These are phyloP conservation scores for Brassica juncea DNA, from an alignment of 345 rosid genomes.

Conservation along the genomic window DNA sequence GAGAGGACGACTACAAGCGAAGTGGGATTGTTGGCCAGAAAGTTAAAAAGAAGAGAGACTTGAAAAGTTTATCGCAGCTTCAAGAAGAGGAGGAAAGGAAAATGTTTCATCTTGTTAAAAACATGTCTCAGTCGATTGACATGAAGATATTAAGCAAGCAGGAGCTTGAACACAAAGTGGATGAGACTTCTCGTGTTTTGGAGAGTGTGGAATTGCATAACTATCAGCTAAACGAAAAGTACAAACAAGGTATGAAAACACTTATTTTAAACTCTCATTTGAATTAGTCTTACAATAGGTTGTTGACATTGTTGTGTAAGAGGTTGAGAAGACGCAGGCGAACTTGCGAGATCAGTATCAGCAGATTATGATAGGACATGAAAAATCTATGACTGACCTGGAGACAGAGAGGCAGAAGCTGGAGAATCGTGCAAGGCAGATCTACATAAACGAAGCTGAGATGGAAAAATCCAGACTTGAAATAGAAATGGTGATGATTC, in stretches of 20 bases:
- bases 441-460: conserved; percentile 49
- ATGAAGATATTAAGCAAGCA: conserved; percentile 38
- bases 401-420: conserved; percentile 42
- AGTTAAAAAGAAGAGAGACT: conserved; percentile 55
- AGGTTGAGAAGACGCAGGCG: conserved; percentile 47
- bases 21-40: conserved; percentile 43
- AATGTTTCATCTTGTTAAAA: conserved; percentile 42
- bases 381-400: conserved; percentile 41
- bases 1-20: conserved; percentile 53
- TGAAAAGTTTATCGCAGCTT: conserved; percentile 53
- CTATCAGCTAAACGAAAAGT: conserved; percentile 37
- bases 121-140: conserved; percentile 49
- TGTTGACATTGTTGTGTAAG: conserved; percentile 35
- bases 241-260: background rate
- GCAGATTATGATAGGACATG: conserved; percentile 49
- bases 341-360: conserved; percentile 39
- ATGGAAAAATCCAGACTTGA: conserved; percentile 46
- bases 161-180: conserved; percentile 49
- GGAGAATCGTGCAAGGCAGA: conserved; percentile 43
- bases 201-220: conserved; percentile 37
- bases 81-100: conserved; percentile 55
- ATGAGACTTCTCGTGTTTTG: conserved; percentile 37
- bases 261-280: background rate
- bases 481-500: conserved; percentile 50
- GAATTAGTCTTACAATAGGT: background rate